Evolutionary conservation across 2,329 filamentous ascomycete species (phyloP), one percentile per base, ranked within the genome.

Genomic region (Akanthomyces lecanii): DNA sequence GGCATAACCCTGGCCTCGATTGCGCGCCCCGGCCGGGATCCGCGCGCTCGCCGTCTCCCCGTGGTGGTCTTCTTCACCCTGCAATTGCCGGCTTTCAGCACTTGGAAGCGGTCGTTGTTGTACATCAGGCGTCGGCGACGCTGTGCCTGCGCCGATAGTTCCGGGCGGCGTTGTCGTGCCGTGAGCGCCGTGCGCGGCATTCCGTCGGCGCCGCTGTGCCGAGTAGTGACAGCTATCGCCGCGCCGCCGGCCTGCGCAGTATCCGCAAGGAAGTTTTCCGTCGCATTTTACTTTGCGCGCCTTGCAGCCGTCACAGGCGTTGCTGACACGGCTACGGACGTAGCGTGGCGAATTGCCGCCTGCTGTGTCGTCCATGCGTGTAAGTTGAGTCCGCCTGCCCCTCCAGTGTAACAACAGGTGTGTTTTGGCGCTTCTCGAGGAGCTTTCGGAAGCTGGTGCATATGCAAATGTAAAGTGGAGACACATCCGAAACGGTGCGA

Each of bases 261-360:
- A 82, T 45, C 75, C 74, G 69, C 82, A 85, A 0, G 82, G 82
- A n/a, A 75, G 67, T n/a, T 76, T 75, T 1, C 82, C 82, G 65
- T 83, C 81, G 69, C 82, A 85, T 71, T 82, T 83, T 47, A 84
- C 79, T 75, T 84, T 84, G 61, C 81, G 77, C 12, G 78, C 75
- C 67, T 84, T 84, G 74, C 82, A 84, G 3, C 77, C 76, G 65
- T 84, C 81, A 70, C 82, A 84, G 50, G 82, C 82, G 65, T 83
- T 83, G 63, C 79, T 74, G 50, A 83, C 78, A 64, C 82, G 81
- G 62, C 71, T 75, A 62, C 75, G 76, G 65, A 77, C 71, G 66
- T 66, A 58, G 30, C 61, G 59, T 50, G 51, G 57, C n/a, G 58
- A 61, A 11, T 28, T 36, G 51, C 25, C 36, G 7, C 38, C 36